These are phyloP conservation scores for Thraustotheca clavata DNA, from an alignment of 352 stramenopile genomes.

Conservation along the genomic window DNA sequence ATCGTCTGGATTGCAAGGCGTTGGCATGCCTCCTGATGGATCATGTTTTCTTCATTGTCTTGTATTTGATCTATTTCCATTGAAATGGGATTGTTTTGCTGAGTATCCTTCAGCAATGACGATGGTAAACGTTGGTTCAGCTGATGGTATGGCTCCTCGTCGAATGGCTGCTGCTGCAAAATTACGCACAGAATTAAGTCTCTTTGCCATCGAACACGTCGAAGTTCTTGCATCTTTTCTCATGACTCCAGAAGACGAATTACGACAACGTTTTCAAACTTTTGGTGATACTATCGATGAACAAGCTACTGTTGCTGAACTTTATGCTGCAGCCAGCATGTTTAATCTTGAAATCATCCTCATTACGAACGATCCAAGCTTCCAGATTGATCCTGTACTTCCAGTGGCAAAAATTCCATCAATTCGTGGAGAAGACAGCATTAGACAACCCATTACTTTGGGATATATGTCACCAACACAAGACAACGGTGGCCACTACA, in stretches of 20 bases:
- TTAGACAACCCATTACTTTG: conserved; percentile 41
- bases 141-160: conserved; percentile 64
- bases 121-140: conserved; percentile 71
- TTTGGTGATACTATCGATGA: conserved; percentile 65
- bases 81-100: conserved; percentile 46
- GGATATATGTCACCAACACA: conserved; percentile 64
- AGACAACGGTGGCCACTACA: conserved; percentile 68
- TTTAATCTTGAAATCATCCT: conserved; percentile 76
- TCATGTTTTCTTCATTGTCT: conserved; percentile 77
- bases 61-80: conserved; percentile 78
- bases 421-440: conserved; percentile 40
- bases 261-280: conserved; percentile 44
- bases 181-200: conserved; percentile 57
- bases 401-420: conserved; percentile 49
- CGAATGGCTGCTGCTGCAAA: conserved; percentile 54
- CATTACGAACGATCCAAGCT: conserved; percentile 73
- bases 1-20: conserved; percentile 48
- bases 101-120: conserved; percentile 66
- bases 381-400: conserved; percentile 71
- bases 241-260: conserved; percentile 62
- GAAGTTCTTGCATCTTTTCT: conserved; percentile 48
- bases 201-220: conserved; percentile 62
- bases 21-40: conserved; percentile 73
- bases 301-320: conserved; percentile 65
- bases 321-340: conserved; percentile 73